Conservation (phyloP, 148 eudicot species). For the Rhododendron simsii region DNA sequence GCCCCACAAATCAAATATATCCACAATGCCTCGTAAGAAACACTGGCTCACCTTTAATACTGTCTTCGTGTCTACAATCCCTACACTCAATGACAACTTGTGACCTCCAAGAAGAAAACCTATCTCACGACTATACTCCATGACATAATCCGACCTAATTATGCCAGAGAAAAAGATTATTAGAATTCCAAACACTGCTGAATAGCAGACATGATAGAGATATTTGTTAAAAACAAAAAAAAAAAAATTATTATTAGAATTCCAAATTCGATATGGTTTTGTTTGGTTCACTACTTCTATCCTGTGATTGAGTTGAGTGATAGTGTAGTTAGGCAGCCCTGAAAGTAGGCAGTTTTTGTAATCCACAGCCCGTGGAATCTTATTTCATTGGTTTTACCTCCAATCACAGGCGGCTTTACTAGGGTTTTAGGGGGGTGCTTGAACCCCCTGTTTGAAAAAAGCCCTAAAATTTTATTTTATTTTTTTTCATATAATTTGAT, state of each 20-base stretch:
- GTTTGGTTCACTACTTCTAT: not conserved
- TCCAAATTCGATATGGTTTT: not conserved
- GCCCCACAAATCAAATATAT: not conserved
- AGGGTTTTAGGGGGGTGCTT: no score
- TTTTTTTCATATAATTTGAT: no score
- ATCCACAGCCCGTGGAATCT: no score
- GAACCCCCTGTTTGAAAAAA: no score
- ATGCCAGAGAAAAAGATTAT: slow-evolving; percentile 6
- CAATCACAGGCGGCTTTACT: no score
- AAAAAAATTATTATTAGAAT: not conserved
- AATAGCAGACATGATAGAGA: not conserved
- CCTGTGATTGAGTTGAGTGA: not conserved
- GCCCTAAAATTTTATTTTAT: no score
- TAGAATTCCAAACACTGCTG: slow-evolving; percentile 8
- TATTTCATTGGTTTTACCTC: no score
- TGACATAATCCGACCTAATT: slow-evolving; percentile 67
- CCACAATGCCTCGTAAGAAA: not conserved
- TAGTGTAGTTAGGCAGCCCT: not conserved
- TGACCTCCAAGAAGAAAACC: slow-evolving; percentile 65
- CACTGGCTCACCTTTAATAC: slow-evolving; percentile 48
- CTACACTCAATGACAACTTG: slow-evolving; percentile 36
- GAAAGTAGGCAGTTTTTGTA: not conserved
- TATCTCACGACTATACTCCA: slow-evolving; percentile 86
- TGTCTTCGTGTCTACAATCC: slow-evolving; percentile 64
- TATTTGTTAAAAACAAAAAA: not conserved